Evolutionary conservation across 352 stramenopile species (phyloP).

Genomic region (Pythium apleroticum): DNA sequence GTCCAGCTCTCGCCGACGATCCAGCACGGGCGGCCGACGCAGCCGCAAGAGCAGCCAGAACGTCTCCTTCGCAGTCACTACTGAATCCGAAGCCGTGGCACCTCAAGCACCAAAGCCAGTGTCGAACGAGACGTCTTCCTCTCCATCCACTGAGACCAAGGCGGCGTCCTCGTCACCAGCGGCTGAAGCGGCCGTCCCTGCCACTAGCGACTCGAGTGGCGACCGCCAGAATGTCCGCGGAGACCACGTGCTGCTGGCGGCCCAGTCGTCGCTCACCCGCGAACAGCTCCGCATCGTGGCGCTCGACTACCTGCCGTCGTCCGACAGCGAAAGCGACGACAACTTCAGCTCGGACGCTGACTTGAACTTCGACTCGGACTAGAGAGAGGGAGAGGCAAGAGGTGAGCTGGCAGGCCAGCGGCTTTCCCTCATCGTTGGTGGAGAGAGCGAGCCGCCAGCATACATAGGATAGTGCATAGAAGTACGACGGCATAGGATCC

Average conservation of each 20-base stretch:
- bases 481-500: neutral
- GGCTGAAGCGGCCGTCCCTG: neutral
- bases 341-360: constrained; percentile 22
- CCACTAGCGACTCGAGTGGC: neutral
- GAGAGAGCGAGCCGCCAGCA: neutral
- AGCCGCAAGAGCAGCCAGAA: constrained; percentile 9
- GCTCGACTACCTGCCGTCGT: constrained; percentile 23
- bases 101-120: neutral
- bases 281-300: constrained; percentile 19
- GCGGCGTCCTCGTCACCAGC: neutral
- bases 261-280: constrained; percentile 17
- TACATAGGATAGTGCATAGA: constrained; percentile 7
- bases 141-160: neutral
- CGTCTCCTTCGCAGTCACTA: neutral
- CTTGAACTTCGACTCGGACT: constrained; percentile 28
- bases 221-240: constrained; percentile 15
- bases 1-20: constrained; percentile 6
- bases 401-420: neutral
- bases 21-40: neutral
- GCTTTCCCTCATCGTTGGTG: neutral
- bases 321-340: constrained; percentile 25
- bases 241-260: constrained; percentile 15
- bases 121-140: neutral
- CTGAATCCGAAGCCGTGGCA: neutral
- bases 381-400: neutral